Evolutionary conservation across 371 early-diverging fungal species (phyloP).

Genomic region (Syncephalastrum racemosum): DNA sequence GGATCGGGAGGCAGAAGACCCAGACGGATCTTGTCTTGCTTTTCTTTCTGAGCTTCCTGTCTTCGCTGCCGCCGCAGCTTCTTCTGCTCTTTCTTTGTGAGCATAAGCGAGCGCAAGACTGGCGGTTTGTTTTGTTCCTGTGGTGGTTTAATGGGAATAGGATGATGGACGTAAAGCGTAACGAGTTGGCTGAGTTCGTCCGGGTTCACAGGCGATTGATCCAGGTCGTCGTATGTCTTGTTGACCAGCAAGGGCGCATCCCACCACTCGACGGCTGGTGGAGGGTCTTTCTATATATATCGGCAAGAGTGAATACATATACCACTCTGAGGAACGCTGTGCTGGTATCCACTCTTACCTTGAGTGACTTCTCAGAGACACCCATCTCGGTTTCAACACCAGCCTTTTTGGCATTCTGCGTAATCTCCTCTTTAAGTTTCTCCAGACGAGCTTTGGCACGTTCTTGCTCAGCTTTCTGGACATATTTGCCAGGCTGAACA

Average conservation of each 20-base stretch:
- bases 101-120: slow-evolving; percentile 75
- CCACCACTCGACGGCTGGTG: slow-evolving; percentile 96
- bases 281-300: slow-evolving; percentile 57
- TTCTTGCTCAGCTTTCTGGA: slow-evolving; percentile 78
- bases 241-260: slow-evolving; percentile 82
- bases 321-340: background rate
- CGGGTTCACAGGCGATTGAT: slow-evolving; percentile 35
- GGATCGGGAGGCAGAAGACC: slow-evolving; percentile 93
- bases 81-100: slow-evolving; percentile 92
- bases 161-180: slow-evolving; percentile 89
- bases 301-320: slow-evolving; percentile 2
- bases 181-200: slow-evolving; percentile 58
- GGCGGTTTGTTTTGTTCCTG: slow-evolving; percentile 57
- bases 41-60: slow-evolving; percentile 85
- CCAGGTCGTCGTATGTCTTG: slow-evolving; percentile 69
- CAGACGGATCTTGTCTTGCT: slow-evolving; percentile 90
- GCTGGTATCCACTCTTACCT: slow-evolving; percentile 50
- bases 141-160: slow-evolving; percentile 86
- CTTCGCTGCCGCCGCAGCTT: slow-evolving; percentile 90
- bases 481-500: slow-evolving; percentile 79
- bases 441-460: slow-evolving; percentile 80
- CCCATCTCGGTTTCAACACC: slow-evolving; percentile 86
- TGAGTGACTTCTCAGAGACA: slow-evolving; percentile 66
- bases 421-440: slow-evolving; percentile 82
- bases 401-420: slow-evolving; percentile 75